phyloP scores from a whole-genome alignment of 2,329 filamentous ascomycete genomes.

The Cordyceps javanica region DNA sequence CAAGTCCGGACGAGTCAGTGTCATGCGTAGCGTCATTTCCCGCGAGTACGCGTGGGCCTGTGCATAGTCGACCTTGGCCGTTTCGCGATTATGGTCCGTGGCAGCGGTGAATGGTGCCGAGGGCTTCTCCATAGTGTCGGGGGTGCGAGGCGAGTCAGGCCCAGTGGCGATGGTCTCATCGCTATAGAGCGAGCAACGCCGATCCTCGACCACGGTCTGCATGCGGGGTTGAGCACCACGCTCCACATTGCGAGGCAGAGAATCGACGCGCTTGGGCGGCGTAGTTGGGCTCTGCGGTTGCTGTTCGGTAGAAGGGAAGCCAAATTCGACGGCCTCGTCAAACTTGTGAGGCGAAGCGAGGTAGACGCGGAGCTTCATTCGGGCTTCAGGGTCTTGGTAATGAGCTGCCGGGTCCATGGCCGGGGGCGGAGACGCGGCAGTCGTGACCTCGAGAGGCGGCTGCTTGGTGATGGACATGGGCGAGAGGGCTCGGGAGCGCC shows the following conservation, averaged over 20 bases:
- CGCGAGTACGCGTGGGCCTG: conserved; percentile 53
- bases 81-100: conserved; percentile 16
- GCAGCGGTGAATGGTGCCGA: conserved; percentile 23
- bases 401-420: conserved; percentile 68
- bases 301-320: conserved; percentile 67
- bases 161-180: conserved; percentile 50
- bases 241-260: conserved; percentile 1
- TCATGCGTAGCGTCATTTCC: conserved; percentile 97
- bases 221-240: conserved; percentile 19
- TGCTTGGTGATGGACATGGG: conserved; percentile 45
- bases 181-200: conserved; percentile 49
- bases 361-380: conserved; percentile 78
- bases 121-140: conserved; percentile 40
- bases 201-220: conserved; percentile 53
- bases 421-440: conserved; percentile 19
- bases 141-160: conserved; percentile 54
- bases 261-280: conserved; percentile 10
- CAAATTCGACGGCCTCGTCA: conserved; percentile 92
- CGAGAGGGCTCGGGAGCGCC: conserved; percentile 50
- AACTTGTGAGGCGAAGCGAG: conserved; percentile 90
- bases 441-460: conserved; percentile 16
- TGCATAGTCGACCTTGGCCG: conserved; percentile 36
- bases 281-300: conserved; percentile 16
- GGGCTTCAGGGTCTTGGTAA: conserved; percentile 85
- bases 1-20: conserved; percentile 81